Evolutionary conservation across 257 asterid genomes (phyloP).

Genomic region (Lycium ferocissimum): DNA sequence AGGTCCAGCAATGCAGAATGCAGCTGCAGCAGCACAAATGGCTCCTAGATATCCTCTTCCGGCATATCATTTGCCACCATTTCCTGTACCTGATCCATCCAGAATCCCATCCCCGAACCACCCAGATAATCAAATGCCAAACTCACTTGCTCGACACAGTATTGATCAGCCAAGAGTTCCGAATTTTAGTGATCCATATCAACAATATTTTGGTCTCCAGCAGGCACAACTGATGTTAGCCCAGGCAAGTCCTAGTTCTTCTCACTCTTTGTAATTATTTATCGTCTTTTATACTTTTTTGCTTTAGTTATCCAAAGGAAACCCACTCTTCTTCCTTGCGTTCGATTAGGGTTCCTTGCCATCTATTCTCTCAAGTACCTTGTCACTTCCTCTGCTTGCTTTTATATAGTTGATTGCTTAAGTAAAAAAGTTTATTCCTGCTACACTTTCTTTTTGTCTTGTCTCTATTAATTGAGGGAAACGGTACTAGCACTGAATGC

Average conservation of each 20-base stretch:
- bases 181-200: slow-evolving; percentile 38
- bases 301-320: background rate
- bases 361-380: too few relatives aligned
- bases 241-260: slow-evolving; percentile 37
- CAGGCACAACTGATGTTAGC: slow-evolving; percentile 40
- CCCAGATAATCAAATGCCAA: slow-evolving; percentile 35
- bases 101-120: slow-evolving; percentile 45
- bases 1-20: slow-evolving; percentile 52
- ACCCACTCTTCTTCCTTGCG: background rate
- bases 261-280: background rate
- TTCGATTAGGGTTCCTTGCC: too few relatives aligned
- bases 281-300: background rate
- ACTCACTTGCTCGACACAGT: slow-evolving; percentile 32
- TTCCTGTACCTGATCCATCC: slow-evolving; percentile 53
- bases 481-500: background rate
- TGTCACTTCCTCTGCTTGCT: background rate
- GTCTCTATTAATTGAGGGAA: background rate
- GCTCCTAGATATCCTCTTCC: slow-evolving; percentile 61
- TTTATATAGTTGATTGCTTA: background rate
- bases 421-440: background rate
- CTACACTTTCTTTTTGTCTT: background rate
- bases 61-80: slow-evolving; percentile 56
- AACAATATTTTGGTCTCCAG: slow-evolving; percentile 45
- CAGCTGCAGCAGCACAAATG: slow-evolving; percentile 56
- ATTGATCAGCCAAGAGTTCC: slow-evolving; percentile 37